phyloP scores from a whole-genome alignment of 495 filamentous ascomycete species.

The Daldinia childiae region DNA sequence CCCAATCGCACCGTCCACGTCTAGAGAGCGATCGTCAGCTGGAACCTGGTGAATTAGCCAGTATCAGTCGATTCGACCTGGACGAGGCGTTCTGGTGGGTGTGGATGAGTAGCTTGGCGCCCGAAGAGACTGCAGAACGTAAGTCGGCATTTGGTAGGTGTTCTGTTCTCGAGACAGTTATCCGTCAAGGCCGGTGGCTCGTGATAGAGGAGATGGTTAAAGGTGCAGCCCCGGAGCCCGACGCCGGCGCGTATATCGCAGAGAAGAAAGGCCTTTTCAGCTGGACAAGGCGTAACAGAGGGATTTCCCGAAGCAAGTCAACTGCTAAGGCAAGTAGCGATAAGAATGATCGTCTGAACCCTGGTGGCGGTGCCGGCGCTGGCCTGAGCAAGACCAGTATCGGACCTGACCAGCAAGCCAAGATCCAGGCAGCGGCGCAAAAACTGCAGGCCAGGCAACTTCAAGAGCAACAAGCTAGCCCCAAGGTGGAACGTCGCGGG shows the following conservation, averaged over 20 bases:
- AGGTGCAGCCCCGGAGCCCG: conserved; percentile 86
- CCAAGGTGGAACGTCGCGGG: conserved; percentile 54
- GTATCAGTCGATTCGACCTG: conserved; percentile 83
- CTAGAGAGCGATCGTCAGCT: conserved; percentile 70
- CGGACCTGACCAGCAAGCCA: conserved; percentile 89
- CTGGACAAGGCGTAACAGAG: conserved; percentile 76
- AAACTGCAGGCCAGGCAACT: conserved; percentile 71
- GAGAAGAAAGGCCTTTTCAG: conserved; percentile 94
- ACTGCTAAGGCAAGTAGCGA: conserved; percentile 59
- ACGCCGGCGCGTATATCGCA: conserved; percentile 84
- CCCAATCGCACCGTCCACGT: conserved; percentile 82
- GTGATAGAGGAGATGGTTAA: conserved; percentile 96
- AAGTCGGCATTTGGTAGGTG: conserved; percentile 96
- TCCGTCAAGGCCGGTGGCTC: conserved; percentile 85
- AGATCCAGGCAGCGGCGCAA: conserved; percentile 87
- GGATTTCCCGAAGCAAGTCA: conserved; percentile 73
- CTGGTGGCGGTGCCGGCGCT: conserved; percentile 53
- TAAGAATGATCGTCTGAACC: conserved; percentile 44
- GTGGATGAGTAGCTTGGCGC: conserved; percentile 96
- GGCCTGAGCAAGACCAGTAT: conserved; percentile 86
- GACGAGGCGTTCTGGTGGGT: conserved; percentile 99
- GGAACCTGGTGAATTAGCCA: conserved; percentile 93
- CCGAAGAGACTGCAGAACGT: conserved; percentile 81
- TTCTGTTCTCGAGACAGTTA: conserved; percentile 87
- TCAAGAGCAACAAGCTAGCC: conserved; percentile 48